Conservation (phyloP, 1,284 basidiomycete species). For the Sporisorium iseilematis-ciliati region DNA sequence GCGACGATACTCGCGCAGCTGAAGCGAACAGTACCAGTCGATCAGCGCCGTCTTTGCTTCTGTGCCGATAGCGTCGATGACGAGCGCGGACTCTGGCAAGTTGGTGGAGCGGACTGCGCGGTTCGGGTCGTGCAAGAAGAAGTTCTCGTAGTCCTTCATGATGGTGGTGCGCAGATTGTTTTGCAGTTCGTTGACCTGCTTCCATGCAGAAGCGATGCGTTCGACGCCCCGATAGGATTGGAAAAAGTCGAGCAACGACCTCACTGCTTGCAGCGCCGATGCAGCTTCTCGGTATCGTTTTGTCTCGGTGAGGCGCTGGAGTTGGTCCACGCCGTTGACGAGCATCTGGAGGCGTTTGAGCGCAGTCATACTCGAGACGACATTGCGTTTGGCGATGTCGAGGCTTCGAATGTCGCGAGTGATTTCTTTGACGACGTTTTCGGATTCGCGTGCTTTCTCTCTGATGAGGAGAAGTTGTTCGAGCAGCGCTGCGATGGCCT, state of each 20-base stretch:
- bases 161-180: constrained; percentile 48
- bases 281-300: constrained; percentile 63
- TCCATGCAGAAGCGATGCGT: constrained; percentile 56
- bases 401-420: constrained; percentile 96
- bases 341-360: constrained; percentile 82
- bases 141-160: constrained; percentile 63
- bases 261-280: constrained; percentile 62
- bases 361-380: constrained; percentile 82
- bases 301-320: constrained; percentile 60
- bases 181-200: constrained; percentile 58
- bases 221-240: constrained; percentile 59
- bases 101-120: constrained; percentile 50
- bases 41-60: constrained; percentile 76
- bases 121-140: constrained; percentile 56
- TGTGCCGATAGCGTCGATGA: constrained; percentile 64
- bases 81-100: constrained; percentile 63
- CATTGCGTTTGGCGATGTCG: constrained; percentile 93
- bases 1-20: constrained; percentile 94
- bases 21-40: constrained; percentile 88
- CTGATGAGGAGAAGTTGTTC: constrained; percentile 92
- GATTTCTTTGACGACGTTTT: constrained; percentile 92
- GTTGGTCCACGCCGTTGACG: constrained; percentile 61
- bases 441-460: constrained; percentile 81
- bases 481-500: constrained; percentile 73
- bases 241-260: constrained; percentile 64